Conservation (phyloP, 2,329 filamentous ascomycete species). For the Apiospora koreana region DNA sequence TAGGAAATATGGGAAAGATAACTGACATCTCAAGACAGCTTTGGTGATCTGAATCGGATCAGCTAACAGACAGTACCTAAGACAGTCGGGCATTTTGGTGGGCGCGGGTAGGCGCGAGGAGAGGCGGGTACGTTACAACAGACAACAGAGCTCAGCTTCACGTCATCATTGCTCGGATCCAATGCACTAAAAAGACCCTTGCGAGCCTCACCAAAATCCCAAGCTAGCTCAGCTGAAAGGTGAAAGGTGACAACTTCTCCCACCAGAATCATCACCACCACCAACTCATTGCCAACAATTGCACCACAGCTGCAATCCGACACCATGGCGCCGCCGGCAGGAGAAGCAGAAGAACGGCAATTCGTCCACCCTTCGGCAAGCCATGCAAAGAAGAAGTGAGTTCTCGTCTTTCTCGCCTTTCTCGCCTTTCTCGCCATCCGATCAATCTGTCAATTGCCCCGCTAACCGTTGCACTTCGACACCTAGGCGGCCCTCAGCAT, state of each 20-base stretch:
- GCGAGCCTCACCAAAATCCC: constrained; percentile 1
- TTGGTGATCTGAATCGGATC: too few relatives aligned
- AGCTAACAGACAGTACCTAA: too few relatives aligned
- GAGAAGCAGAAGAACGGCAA: not conserved
- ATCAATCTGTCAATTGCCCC: constrained; percentile 8
- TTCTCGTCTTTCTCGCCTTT: constrained; percentile 13
- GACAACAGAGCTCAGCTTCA: not conserved
- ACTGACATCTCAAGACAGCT: too few relatives aligned
- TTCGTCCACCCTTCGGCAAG: constrained; percentile 20
- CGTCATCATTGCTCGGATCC: not conserved
- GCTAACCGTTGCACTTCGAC: constrained; percentile 16
- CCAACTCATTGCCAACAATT: not conserved
- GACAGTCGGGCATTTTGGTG: not conserved
- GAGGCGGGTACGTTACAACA: not conserved
- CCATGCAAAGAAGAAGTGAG: constrained; percentile 36
- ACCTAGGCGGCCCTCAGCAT: constrained; percentile 51
- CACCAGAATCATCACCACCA: not conserved
- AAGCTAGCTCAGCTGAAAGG: constrained; percentile 2
- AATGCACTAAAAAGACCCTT: not conserved
- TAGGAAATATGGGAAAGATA: too few relatives aligned
- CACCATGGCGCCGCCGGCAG: not conserved
- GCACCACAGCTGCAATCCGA: not conserved
- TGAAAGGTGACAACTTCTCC: not conserved
- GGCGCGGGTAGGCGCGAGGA: not conserved
- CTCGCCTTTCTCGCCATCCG: not conserved